These are phyloP conservation scores for Fragaria iinumae DNA, from an alignment of 306 rosid genomes.

Conservation along the genomic window DNA sequence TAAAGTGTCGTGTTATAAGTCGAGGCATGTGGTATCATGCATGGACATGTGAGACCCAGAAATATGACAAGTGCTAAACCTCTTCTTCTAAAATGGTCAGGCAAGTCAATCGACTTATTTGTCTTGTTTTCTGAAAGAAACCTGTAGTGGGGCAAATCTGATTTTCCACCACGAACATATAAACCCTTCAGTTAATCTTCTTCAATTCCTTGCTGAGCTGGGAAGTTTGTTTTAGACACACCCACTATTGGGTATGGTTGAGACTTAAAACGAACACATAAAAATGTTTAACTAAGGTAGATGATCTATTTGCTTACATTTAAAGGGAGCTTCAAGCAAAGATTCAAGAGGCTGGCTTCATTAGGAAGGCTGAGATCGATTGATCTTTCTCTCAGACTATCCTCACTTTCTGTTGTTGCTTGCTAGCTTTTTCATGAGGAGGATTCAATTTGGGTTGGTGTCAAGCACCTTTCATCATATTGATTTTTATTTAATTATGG, in stretches of 20 bases:
- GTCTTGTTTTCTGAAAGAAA: constrained; percentile 7
- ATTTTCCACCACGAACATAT: constrained; percentile 11
- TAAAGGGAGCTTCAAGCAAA: constrained; percentile 33
- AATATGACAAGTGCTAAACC: not conserved
- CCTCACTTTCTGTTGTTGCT: constrained; percentile 12
- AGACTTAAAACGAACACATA: not conserved
- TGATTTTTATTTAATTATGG: constrained; percentile 8
- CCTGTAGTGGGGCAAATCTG: constrained; percentile 1
- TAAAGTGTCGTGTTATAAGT: not conserved
- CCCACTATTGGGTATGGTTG: not conserved
- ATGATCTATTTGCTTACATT: constrained; percentile 39
- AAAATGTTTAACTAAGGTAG: constrained; percentile 24
- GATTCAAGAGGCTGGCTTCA: constrained; percentile 14
- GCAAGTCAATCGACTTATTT: not conserved
- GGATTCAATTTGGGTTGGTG: constrained; percentile 32
- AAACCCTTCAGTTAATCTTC: not conserved
- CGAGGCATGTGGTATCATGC: constrained; percentile 2
- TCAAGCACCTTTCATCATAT: constrained; percentile 32
- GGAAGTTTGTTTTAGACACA: constrained; percentile 7
- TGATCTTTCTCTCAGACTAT: not conserved
- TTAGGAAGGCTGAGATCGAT: constrained; percentile 24
- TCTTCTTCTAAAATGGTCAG: not conserved
- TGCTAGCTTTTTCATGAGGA: not conserved
- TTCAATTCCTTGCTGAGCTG: constrained; percentile 26
- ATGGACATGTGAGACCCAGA: not conserved